These are phyloP conservation scores for Stephania japonica DNA, from an alignment of 164 flowering plant genomes.

Conservation along the genomic window DNA sequence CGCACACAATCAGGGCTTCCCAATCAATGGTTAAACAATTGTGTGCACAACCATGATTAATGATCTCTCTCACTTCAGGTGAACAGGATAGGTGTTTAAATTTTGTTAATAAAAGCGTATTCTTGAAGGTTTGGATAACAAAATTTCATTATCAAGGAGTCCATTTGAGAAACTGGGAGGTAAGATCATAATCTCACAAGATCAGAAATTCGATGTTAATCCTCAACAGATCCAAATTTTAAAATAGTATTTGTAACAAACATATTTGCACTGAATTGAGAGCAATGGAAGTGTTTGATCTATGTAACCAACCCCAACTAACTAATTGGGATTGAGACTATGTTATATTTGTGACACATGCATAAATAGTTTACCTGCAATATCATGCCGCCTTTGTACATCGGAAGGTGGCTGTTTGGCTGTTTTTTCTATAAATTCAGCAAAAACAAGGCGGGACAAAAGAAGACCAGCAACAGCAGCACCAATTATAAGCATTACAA, in stretches of 20 bases:
- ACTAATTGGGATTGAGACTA: no score
- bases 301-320: no score
- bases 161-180: neutral
- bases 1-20: neutral
- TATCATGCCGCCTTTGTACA: slow-evolving; percentile 18
- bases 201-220: no score
- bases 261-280: no score
- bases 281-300: no score
- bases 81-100: neutral
- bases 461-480: slow-evolving; percentile 74
- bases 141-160: neutral
- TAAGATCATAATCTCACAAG: no score
- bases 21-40: neutral
- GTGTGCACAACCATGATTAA: neutral
- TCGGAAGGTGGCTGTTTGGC: slow-evolving; percentile 15
- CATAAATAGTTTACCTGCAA: slow-evolving; percentile 31
- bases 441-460: slow-evolving; percentile 43
- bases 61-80: neutral
- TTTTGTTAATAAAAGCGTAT: neutral
- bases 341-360: no score
- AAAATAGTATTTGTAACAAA: no score
- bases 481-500: slow-evolving; percentile 52
- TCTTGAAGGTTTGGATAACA: neutral
- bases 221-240: no score
- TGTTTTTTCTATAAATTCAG: slow-evolving; percentile 45